phyloP scores from a whole-genome alignment of 139 green algal species.

The Haematococcus lacustris region DNA sequence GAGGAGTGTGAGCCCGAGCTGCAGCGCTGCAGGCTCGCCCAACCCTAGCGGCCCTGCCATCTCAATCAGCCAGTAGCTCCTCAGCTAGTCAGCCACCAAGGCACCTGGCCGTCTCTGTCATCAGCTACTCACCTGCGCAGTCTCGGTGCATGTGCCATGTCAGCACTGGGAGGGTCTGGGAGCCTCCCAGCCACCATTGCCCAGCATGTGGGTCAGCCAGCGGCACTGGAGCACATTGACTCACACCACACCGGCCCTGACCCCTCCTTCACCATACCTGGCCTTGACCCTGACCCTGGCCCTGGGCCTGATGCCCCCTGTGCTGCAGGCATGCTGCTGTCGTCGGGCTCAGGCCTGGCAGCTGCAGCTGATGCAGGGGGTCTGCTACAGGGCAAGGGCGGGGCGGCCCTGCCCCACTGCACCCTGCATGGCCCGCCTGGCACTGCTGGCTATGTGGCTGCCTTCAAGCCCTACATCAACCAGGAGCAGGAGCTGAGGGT shows the following conservation, averaged over 20 bases:
- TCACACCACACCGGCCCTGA: no score
- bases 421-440: slow-evolving; percentile 38
- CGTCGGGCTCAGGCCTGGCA: background rate
- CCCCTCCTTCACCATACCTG: background rate
- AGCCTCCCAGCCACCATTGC: background rate
- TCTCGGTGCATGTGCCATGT: background rate
- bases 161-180: background rate
- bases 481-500: no score
- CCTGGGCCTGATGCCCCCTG: no score
- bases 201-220: no score
- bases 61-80: no score
- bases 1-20: background rate
- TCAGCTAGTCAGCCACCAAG: no score
- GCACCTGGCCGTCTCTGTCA: background rate
- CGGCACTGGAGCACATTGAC: background rate
- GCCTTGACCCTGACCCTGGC: no score
- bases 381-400: slow-evolving; percentile 15
- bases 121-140: background rate
- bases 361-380: slow-evolving; percentile 4
- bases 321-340: slow-evolving; percentile 66
- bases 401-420: background rate
- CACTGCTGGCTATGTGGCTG: slow-evolving; percentile 14
- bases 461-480: background rate
- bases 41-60: no score
- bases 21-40: background rate